Percentiles rank a stretch among this genome's conserved stretches.
phyloP scores from a whole-genome alignment of 1,284 basidiomycete genomes.

The Agaricales sp. region DNA sequence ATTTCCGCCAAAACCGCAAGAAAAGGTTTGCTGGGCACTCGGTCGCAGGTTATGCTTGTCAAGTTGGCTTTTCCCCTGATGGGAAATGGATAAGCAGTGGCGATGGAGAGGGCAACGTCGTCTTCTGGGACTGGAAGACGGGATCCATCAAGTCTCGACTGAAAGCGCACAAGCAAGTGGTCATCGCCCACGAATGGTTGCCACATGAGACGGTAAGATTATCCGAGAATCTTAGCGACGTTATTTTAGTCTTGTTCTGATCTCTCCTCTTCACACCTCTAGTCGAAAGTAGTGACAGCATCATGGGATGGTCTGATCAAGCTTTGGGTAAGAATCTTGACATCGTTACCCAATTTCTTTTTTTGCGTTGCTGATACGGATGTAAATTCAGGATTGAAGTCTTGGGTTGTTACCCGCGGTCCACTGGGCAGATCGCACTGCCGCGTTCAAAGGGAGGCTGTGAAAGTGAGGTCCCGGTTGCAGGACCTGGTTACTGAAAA shows the following conservation, averaged over 20 bases:
- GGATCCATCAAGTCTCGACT: conserved; percentile 86
- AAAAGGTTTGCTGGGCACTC: conserved; percentile 97
- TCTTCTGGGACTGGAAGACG: conserved; percentile 99
- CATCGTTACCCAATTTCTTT: no score
- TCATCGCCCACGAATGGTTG: conserved; percentile 96
- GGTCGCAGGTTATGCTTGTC: conserved; percentile 93
- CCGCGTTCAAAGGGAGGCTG: no score
- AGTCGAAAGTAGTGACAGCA: conserved; percentile 93
- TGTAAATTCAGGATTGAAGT: no score
- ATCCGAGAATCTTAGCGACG: no score
- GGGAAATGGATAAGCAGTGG: conserved; percentile 97
- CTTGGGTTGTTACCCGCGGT: no score
- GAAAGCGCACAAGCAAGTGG: conserved; percentile 86
- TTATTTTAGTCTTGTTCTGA: conserved; percentile 8
- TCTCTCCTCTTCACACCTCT: conserved; percentile 11
- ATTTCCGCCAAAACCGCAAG: conserved; percentile 96
- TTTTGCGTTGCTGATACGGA: no score
- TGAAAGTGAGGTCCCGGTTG: no score
- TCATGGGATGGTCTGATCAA: conserved; percentile 98
- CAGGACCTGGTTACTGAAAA: no score
- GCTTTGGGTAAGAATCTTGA: conserved; percentile 84
- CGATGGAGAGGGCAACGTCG: conserved; percentile 88
- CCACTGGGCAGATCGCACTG: no score
- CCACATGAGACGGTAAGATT: conserved; percentile 94
- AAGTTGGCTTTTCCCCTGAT: conserved; percentile 95